Evolutionary conservation across 2,329 filamentous ascomycete genomes (phyloP).

Genomic region (Fusarium newnesense): DNA sequence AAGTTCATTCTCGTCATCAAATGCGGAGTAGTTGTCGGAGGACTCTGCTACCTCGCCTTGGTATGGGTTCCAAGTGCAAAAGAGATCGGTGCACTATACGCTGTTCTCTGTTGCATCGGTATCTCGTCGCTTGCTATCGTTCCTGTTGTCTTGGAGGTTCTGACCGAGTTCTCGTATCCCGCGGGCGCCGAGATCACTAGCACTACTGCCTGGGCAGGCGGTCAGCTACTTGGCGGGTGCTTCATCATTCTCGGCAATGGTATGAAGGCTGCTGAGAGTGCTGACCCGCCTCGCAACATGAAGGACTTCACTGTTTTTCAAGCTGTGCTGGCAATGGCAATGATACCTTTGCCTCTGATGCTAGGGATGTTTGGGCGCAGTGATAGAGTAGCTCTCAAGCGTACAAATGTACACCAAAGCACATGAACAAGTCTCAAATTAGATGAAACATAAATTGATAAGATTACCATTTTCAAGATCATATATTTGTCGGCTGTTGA

Average conservation of each 20-base stretch:
- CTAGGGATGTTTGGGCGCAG: background rate
- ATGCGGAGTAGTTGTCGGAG: background rate
- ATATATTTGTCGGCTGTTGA: too few relatives aligned
- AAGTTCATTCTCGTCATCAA: background rate
- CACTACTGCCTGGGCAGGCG: background rate
- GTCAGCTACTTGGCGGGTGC: background rate
- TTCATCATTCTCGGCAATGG: background rate
- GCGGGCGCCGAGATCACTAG: background rate
- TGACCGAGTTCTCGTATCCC: background rate
- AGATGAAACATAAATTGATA: background rate
- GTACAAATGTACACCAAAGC: background rate
- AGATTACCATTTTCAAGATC: background rate
- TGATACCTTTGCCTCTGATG: background rate
- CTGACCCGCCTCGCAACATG: background rate
- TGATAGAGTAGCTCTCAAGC: background rate
- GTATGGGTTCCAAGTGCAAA: background rate
- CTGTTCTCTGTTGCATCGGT: background rate
- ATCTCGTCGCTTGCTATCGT: background rate
- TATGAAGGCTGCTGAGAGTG: background rate
- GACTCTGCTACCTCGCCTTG: background rate
- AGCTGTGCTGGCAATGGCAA: background rate
- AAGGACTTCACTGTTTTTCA: background rate
- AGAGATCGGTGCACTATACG: background rate
- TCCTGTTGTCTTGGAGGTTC: background rate
- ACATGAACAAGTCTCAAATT: accelerated